Evolutionary conservation across 352 stramenopile species (phyloP).

Genomic region (Elongisporangium undulatum): DNA sequence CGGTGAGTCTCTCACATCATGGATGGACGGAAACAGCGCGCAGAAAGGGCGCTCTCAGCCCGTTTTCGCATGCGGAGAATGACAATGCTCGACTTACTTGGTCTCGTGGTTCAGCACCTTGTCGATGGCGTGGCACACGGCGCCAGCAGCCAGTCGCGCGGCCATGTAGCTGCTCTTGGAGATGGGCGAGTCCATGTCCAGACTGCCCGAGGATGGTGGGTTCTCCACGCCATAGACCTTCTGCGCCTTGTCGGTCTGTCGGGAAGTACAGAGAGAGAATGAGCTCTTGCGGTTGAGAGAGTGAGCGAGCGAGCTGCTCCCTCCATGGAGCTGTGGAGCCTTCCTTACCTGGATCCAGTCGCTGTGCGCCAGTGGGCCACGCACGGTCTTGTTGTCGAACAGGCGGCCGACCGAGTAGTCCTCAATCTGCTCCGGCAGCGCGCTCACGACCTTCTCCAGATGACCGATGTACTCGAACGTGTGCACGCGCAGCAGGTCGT

Average conservation of each 20-base stretch:
- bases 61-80: background rate
- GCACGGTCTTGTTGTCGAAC: slow-evolving; percentile 16
- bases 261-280: too few species aligned
- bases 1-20: background rate
- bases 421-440: slow-evolving; percentile 44
- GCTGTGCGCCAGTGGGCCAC: too few species aligned
- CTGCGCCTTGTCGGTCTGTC: slow-evolving; percentile 34
- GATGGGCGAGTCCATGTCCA: slow-evolving; percentile 66
- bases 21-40: background rate
- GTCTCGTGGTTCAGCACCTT: slow-evolving; percentile 50
- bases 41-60: background rate
- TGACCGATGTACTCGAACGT: slow-evolving; percentile 63
- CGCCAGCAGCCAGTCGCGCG: slow-evolving; percentile 44
- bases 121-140: slow-evolving; percentile 62
- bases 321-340: too few species aligned
- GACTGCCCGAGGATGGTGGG: slow-evolving; percentile 37
- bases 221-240: slow-evolving; percentile 45
- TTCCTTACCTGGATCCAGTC: too few species aligned
- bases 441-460: slow-evolving; percentile 31
- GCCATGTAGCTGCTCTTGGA: slow-evolving; percentile 55
- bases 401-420: slow-evolving; percentile 36
- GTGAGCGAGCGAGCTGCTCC: too few species aligned
- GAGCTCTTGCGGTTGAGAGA: too few species aligned
- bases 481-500: slow-evolving; percentile 62
- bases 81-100: slow-evolving; percentile 23